Base-by-base conservation (phyloP, 2,329 filamentous ascomycete genomes). In the Fusarium sp. region DNA sequence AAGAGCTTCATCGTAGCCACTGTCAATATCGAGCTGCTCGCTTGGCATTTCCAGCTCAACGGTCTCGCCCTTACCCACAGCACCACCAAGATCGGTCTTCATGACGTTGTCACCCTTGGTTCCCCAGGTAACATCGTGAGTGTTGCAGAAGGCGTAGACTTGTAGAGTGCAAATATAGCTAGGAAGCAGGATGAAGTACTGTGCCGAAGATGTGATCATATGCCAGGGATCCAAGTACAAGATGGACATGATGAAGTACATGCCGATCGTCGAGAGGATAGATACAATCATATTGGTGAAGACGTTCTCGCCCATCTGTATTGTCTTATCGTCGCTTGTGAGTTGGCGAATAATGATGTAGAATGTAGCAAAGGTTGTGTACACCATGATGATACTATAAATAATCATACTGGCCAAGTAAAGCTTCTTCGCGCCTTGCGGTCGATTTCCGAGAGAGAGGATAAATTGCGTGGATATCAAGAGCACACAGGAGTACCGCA, bases 181-280 rank as follows among this genome's bases (percentile, higher is more conserved):
- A 0, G 96, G 96, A 35, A 99, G 85, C 25, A 99, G 88, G 46
- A 94, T 86, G 78, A 99, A 97, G 83, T 99, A 99, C 78, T 97
- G 94, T 1, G 85, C 88, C 0, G 92, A 90, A 0, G 91, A 95
- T 14, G 96, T 99, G 81, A 99, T 92, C 92, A 99, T 96, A 83
- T 99, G 96, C 96, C 96, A 99, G 0, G 96, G 96, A 73, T 99
- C 96, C 46, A 99, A 88, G 80, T 99, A 99, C 63, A 99, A 82
- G 82, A 99, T 93, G 23, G 92, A 96, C 90, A 97, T 97, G 81
- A 97, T 79, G 82, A 99, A 96, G 85, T 98, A 99, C 39, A 99
- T 84, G 1, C 96, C 96, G 40, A 97, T 82, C 0, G 96, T 99
- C 3, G 93, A 96, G 5, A 91, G 83, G n/a, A 92, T 90, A 8